These are phyloP conservation scores for Fonsecaea nubica DNA, from an alignment of 2,329 filamentous ascomycete species.

Conservation along the genomic window DNA sequence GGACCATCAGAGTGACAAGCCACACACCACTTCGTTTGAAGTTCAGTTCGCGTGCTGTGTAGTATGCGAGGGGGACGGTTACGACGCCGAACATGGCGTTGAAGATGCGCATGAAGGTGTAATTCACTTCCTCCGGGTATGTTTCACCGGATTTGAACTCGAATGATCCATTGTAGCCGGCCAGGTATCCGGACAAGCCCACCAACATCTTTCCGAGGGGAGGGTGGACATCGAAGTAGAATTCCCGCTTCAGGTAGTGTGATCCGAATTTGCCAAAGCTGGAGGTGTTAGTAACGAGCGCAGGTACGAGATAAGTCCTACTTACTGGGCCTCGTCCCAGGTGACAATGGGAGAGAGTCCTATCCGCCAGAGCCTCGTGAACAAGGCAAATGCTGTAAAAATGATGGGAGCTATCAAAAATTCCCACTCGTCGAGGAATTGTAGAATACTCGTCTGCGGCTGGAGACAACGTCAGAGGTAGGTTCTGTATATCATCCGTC, in stretches of 20 bases:
- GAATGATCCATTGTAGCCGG: constrained; percentile 98
- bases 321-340: constrained; percentile 78
- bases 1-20: constrained; percentile 94
- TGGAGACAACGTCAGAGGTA: constrained; percentile 30
- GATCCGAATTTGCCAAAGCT: constrained; percentile 84
- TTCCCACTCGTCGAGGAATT: constrained; percentile 63
- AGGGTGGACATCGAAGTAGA: constrained; percentile 98
- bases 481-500: not conserved
- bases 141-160: constrained; percentile 99
- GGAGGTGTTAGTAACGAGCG: constrained; percentile 23
- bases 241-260: constrained; percentile 98
- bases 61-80: constrained; percentile 93
- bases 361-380: constrained; percentile 72
- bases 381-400: constrained; percentile 68
- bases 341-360: constrained; percentile 74
- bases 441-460: constrained; percentile 46
- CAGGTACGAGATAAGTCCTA: constrained; percentile 10
- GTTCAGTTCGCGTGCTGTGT: constrained; percentile 87
- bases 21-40: constrained; percentile 87
- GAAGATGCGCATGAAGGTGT: constrained; percentile 98
- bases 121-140: constrained; percentile 92
- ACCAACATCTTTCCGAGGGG: constrained; percentile 98
- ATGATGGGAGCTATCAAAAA: constrained; percentile 68
- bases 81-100: constrained; percentile 93
- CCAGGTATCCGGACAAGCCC: constrained; percentile 91